Evolutionary conservation across 306 rosid genomes (phyloP).

Genomic region (Acacia acuminata): DNA sequence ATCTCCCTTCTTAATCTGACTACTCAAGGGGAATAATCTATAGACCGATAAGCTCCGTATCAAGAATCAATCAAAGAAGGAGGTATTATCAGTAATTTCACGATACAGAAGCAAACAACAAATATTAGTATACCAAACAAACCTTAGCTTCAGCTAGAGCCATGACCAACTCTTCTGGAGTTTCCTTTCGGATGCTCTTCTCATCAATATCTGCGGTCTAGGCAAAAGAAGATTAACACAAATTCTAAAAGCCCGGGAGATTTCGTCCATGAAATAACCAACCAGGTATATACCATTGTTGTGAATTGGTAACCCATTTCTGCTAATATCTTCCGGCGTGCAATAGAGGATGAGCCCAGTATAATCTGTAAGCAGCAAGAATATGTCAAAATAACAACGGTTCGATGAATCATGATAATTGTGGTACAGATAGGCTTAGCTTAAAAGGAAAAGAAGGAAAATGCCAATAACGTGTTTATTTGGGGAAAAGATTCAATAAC

Average conservation of each 20-base stretch:
- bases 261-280: background rate
- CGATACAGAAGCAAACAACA: background rate
- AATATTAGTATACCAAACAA: background rate
- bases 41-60: background rate
- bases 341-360: slow-evolving; percentile 67
- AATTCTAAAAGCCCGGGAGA: background rate
- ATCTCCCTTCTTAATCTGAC: background rate
- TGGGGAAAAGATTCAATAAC: background rate
- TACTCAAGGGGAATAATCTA: background rate
- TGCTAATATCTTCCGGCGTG: slow-evolving; percentile 72
- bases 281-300: slow-evolving; percentile 42
- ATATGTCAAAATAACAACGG: background rate
- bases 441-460: background rate
- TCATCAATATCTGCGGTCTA: slow-evolving; percentile 97
- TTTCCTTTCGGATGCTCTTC: slow-evolving; percentile 78
- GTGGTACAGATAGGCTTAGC: background rate
- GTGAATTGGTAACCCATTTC: slow-evolving; percentile 85
- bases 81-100: background rate
- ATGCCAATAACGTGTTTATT: background rate
- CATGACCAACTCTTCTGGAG: slow-evolving; percentile 85
- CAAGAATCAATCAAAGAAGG: slow-evolving; percentile 4
- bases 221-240: slow-evolving; percentile 14
- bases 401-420: background rate
- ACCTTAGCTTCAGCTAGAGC: slow-evolving; percentile 97
- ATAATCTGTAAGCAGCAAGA: slow-evolving; percentile 53